Percentiles rank a stretch among this genome's conserved stretches.
Conservation (phyloP, 2,329 filamentous ascomycete species). For the Diaporthe vexans region DNA sequence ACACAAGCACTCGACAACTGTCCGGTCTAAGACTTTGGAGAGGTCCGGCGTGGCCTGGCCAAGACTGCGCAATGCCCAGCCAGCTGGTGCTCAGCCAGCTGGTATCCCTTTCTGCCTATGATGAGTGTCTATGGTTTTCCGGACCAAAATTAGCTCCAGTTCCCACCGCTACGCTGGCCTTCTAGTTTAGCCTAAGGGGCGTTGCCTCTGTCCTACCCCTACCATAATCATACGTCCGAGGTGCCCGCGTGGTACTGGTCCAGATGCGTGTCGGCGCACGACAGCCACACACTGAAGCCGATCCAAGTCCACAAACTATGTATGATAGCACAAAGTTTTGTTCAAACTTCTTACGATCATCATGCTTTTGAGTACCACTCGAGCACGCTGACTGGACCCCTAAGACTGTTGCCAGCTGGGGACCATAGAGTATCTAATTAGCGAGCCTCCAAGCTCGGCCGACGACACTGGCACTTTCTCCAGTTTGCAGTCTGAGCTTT, state of each 20-base stretch:
- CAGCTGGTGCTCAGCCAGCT: neutral
- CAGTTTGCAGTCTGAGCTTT: neutral
- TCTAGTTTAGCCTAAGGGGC: neutral
- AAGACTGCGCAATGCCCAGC: constrained; percentile 6
- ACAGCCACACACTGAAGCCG: neutral
- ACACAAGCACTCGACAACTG: neutral
- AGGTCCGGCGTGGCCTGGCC: constrained; percentile 29
- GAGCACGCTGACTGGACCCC: neutral
- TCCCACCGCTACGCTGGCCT: neutral
- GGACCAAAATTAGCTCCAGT: neutral
- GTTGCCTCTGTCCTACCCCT: neutral
- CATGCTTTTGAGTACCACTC: neutral
- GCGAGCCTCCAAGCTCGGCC: neutral
- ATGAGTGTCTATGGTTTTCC: neutral
- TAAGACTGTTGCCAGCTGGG: neutral
- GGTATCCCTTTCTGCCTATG: constrained; percentile 23
- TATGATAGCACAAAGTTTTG: neutral
- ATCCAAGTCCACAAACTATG: neutral
- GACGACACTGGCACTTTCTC: neutral
- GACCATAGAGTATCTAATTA: too few relatives aligned
- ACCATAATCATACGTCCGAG: neutral
- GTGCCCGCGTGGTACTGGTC: neutral
- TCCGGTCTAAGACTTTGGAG: constrained; percentile 27
- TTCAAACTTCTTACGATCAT: too few relatives aligned
- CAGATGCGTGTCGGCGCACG: neutral